Conservation (phyloP, 163 green algal genomes). For the Coccomyxa subellipsoidea region DNA sequence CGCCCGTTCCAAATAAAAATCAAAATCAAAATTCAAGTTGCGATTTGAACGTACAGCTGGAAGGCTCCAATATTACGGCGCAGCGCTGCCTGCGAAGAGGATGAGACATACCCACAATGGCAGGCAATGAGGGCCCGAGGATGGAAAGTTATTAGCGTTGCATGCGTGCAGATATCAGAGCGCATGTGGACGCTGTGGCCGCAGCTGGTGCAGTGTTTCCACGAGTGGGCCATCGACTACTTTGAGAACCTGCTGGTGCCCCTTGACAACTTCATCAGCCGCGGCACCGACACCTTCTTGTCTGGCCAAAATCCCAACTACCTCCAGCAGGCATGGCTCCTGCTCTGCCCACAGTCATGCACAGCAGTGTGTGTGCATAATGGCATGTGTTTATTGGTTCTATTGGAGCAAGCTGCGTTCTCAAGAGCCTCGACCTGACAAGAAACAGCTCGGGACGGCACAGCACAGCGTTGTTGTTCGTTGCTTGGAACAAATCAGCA, state of each 20-base stretch:
- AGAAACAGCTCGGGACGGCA: too few relatives aligned
- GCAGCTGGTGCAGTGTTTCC: slow-evolving; percentile 37
- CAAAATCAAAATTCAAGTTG: too few relatives aligned
- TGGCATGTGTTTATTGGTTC: too few relatives aligned
- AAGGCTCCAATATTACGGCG: too few relatives aligned
- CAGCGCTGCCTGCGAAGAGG: neutral
- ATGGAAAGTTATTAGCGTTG: too few relatives aligned
- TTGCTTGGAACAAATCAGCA: too few relatives aligned
- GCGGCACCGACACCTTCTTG: slow-evolving; percentile 77
- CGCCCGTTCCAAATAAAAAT: neutral
- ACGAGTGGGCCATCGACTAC: slow-evolving; percentile 84
- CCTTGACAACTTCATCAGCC: slow-evolving; percentile 93
- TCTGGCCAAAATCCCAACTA: slow-evolving; percentile 65
- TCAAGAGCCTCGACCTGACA: too few relatives aligned
- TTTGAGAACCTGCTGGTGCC: slow-evolving; percentile 87
- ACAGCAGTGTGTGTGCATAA: neutral
- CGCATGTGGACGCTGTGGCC: slow-evolving; percentile 77
- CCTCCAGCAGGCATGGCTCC: slow-evolving; percentile 15
- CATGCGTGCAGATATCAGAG: slow-evolving; percentile 58
- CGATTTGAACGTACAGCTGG: too few relatives aligned
- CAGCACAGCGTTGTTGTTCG: too few relatives aligned
- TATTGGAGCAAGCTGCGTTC: too few relatives aligned
- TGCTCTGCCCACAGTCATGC: neutral
- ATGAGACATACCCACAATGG: too few relatives aligned
- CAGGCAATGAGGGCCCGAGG: too few relatives aligned